Evolutionary conservation across 441 rosid genomes (phyloP).

Genomic region (Erodium chrysanthum): DNA sequence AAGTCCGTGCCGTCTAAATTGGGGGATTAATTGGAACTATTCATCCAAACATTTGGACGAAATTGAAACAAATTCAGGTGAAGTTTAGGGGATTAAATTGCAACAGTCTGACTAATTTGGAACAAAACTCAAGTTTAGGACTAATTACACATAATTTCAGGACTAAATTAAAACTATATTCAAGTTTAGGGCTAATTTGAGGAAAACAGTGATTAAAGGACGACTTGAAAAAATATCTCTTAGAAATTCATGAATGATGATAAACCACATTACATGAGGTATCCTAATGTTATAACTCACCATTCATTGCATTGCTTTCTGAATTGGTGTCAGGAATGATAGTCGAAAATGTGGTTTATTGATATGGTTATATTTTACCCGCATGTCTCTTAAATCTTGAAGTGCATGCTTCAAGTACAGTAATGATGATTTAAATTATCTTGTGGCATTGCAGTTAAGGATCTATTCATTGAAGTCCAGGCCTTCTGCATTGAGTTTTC

Average conservation of each 20-base stretch:
- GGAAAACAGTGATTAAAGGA: neutral
- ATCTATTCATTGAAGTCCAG: conserved; percentile 90
- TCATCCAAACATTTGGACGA: neutral
- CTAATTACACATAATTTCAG: neutral
- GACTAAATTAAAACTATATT: neutral
- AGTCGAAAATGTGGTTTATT: neutral
- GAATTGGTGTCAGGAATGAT: neutral
- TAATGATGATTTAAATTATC: neutral
- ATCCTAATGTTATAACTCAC: too few species aligned
- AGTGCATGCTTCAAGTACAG: neutral
- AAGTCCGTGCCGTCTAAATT: neutral
- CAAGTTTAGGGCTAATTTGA: neutral
- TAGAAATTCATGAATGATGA: neutral
- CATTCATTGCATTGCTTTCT: conserved; percentile 6
- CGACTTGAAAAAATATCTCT: neutral
- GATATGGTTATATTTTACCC: neutral
- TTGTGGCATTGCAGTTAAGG: conserved; percentile 53
- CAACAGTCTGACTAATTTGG: neutral
- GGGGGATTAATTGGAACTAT: neutral
- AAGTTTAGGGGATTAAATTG: neutral
- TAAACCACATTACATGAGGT: neutral
- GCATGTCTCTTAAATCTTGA: neutral
- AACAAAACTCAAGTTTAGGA: neutral
- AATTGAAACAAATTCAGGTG: neutral
- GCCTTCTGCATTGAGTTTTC: conserved; percentile 97